Evolutionary conservation across 2,329 filamentous ascomycete genomes (phyloP).

Genomic region (Trichoderma endophyticum): DNA sequence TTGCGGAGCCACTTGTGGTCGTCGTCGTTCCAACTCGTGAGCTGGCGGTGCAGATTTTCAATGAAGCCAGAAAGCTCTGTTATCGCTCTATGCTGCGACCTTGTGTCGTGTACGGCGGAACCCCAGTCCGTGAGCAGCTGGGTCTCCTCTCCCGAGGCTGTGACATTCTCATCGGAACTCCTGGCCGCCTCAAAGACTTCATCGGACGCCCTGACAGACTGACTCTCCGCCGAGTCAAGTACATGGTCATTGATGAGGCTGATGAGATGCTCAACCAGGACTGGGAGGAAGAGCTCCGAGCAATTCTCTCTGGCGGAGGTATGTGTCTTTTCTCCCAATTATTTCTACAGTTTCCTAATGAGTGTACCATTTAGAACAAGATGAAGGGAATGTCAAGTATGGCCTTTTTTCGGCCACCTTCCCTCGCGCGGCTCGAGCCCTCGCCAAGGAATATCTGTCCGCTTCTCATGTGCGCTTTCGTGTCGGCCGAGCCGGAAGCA

Average conservation of each 20-base stretch:
- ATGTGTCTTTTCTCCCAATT: conserved; percentile 32
- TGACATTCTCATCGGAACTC: conserved; percentile 83
- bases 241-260: conserved; percentile 85
- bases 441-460: conserved; percentile 74
- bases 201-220: conserved; percentile 68
- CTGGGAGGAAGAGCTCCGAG: conserved; percentile 73
- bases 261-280: conserved; percentile 83
- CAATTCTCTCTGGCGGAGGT: conserved; percentile 80
- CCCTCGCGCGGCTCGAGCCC: conserved; percentile 69
- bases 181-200: conserved; percentile 81
- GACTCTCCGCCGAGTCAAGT: conserved; percentile 72
- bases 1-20: conserved; percentile 83
- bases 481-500: conserved; percentile 81
- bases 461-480: conserved; percentile 74
- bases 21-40: conserved; percentile 86
- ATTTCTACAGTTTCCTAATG: neutral
- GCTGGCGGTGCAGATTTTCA: conserved; percentile 90
- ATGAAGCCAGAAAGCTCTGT: conserved; percentile 87
- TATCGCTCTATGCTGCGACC: conserved; percentile 94
- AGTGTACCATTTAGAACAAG: conserved; percentile 55
- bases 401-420: conserved; percentile 96
- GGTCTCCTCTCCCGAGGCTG: conserved; percentile 77
- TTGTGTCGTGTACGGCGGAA: conserved; percentile 84
- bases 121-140: conserved; percentile 66
- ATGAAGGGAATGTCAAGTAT: conserved; percentile 66